A percentile compares a stretch with the other conserved stretches of the same genome.
Conservation (phyloP, 2,329 filamentous ascomycete species). For the Curvularia hawaiiensis region DNA sequence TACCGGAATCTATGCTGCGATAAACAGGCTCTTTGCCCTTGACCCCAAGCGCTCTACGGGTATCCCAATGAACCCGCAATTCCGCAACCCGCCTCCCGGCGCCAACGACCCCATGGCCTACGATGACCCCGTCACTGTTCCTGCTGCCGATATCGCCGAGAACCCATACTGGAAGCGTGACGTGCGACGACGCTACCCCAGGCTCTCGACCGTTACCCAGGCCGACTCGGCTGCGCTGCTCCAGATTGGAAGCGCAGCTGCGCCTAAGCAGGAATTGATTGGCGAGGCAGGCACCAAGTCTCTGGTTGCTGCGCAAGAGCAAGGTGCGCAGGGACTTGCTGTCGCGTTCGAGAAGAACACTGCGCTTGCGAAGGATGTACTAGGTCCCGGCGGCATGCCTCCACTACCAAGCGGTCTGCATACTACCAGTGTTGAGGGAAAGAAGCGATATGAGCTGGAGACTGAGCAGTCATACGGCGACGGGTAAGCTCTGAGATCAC, state of each 20-base stretch:
- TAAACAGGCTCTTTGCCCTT: constrained; percentile 79
- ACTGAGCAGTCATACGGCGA: constrained; percentile 70
- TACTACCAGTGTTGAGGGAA: constrained; percentile 58
- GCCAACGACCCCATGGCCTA: constrained; percentile 71
- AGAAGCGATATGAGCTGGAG: constrained; percentile 72
- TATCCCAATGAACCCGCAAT: constrained; percentile 90
- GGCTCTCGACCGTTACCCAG: constrained; percentile 79
- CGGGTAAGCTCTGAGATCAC: constrained; percentile 40
- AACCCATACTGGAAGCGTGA: constrained; percentile 99
- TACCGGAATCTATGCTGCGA: constrained; percentile 80
- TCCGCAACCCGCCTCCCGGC: constrained; percentile 83
- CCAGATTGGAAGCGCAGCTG: constrained; percentile 78
- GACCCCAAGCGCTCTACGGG: constrained; percentile 90
- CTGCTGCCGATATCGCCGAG: constrained; percentile 86
- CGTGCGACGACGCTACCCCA: constrained; percentile 78
- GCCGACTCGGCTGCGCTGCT: constrained; percentile 84
- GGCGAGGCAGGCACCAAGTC: constrained; percentile 74
- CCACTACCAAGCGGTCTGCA: constrained; percentile 80
- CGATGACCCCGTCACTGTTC: constrained; percentile 81
- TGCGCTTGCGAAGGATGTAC: constrained; percentile 59
- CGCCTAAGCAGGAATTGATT: constrained; percentile 79
- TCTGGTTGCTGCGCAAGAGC: constrained; percentile 76
- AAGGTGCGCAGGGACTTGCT: constrained; percentile 73
- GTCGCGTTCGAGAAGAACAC: constrained; percentile 73
- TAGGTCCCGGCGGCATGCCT: constrained; percentile 80